Conservation (phyloP, 805 yeast genomes). For the Diddensiella santjacobensis region DNA sequence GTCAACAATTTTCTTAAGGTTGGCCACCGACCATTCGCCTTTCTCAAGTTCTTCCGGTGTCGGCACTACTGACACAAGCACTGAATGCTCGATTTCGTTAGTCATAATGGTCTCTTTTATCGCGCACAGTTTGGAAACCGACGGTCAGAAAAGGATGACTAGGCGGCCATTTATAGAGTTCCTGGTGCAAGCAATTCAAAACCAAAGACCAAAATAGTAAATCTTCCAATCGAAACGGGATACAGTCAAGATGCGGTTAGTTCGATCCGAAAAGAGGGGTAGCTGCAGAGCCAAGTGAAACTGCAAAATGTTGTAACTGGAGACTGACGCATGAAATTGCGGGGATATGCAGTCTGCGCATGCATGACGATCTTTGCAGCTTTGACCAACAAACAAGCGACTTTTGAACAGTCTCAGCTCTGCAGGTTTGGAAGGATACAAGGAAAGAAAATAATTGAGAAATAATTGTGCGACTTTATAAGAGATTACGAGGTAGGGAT, state of each 20-base stretch:
- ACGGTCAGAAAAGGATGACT: not conserved
- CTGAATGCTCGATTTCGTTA: not conserved
- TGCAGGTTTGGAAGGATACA: no score
- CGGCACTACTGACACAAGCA: not conserved
- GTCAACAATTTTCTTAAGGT: slow-evolving; percentile 15
- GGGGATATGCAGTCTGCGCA: not conserved
- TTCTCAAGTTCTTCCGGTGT: slow-evolving; percentile 4
- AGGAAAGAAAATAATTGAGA: no score
- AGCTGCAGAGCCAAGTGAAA: no score
- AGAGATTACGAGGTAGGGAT: no score
- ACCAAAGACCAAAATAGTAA: no score
- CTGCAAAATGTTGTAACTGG: no score
- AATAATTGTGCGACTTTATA: no score
- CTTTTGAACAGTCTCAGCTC: no score
- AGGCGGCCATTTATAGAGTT: not conserved
- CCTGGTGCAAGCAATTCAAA: no score
- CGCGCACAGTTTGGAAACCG: not conserved
- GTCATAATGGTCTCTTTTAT: not conserved
- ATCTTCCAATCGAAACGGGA: no score
- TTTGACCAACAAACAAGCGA: no score
- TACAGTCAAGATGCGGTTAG: not conserved
- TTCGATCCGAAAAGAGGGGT: not conserved
- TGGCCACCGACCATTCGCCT: slow-evolving; percentile 13
- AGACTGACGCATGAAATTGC: not conserved
- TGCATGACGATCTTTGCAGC: not conserved